Evolutionary conservation across 2,329 filamentous ascomycete genomes (phyloP).

Genomic region (Stachybotrys elegans): DNA sequence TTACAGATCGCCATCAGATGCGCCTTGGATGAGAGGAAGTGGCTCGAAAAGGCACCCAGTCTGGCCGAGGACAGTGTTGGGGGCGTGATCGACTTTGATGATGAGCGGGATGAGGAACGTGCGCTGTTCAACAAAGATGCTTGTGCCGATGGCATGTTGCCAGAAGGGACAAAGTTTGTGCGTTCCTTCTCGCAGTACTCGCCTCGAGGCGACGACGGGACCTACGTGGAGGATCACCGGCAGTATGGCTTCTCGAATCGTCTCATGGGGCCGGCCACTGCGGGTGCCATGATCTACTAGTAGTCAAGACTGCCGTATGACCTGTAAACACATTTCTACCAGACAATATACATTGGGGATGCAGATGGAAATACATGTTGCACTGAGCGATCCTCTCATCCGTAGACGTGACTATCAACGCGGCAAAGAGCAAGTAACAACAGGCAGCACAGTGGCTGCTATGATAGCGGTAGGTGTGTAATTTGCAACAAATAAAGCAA

Average conservation of each 20-base stretch:
- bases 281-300: no score
- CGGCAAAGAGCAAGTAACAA: no score
- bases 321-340: no score
- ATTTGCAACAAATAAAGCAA: no score
- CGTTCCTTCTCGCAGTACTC: constrained; percentile 30
- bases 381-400: no score
- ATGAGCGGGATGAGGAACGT: constrained; percentile 28
- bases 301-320: no score
- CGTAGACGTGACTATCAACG: no score
- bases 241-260: constrained; percentile 13
- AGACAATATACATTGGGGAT: no score
- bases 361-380: no score
- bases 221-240: constrained; percentile 22
- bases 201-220: constrained; percentile 35
- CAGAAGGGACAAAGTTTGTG: constrained; percentile 20
- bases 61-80: constrained; percentile 28
- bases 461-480: no score
- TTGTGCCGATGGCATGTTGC: constrained; percentile 30
- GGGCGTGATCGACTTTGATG: constrained; percentile 36
- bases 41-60: constrained; percentile 23
- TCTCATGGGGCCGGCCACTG: constrained; percentile 10
- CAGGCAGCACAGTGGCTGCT: no score
- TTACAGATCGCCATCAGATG: constrained; percentile 33
- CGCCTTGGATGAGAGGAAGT: constrained; percentile 31
- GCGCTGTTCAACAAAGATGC: constrained; percentile 26